phyloP scores from a whole-genome alignment of 225 moss, liverwort and hornwort genomes.

The Neckera pumila region DNA sequence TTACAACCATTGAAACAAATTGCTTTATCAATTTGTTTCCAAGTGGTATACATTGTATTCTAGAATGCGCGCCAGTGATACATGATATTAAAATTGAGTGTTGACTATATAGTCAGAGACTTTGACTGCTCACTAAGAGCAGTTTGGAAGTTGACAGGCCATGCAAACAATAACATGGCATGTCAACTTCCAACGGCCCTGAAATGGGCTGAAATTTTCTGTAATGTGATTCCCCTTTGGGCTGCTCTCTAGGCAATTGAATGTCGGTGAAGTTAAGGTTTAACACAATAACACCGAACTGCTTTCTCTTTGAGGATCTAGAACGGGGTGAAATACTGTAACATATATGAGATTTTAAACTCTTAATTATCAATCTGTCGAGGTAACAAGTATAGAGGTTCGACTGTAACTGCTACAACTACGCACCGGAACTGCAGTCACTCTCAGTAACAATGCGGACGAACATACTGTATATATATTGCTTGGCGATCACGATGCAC shows the following conservation, averaged over 20 bases:
- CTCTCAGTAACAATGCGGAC: neutral
- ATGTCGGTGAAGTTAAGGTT: too few species aligned
- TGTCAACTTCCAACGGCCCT: too few species aligned
- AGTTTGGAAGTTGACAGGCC: too few species aligned
- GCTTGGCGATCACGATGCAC: neutral
- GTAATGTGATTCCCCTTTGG: neutral
- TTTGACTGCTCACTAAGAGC: too few species aligned
- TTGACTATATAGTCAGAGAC: accelerated
- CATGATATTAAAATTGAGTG: too few species aligned
- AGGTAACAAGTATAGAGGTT: neutral
- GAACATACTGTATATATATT: neutral
- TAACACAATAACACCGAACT: neutral
- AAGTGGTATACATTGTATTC: too few species aligned
- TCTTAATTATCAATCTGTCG: too few species aligned
- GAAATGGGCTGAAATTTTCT: too few species aligned
- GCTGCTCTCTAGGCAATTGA: neutral
- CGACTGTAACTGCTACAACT: neutral
- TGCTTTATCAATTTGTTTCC: too few species aligned
- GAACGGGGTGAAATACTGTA: neutral
- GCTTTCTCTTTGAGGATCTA: neutral
- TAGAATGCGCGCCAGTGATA: neutral
- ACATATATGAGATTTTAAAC: neutral
- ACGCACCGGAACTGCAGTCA: neutral
- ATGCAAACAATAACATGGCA: too few species aligned
- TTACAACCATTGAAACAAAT: too few species aligned